Evolutionary conservation across 1,139 yeast species (phyloP).

Genomic region (Blastobotrys elegans): DNA sequence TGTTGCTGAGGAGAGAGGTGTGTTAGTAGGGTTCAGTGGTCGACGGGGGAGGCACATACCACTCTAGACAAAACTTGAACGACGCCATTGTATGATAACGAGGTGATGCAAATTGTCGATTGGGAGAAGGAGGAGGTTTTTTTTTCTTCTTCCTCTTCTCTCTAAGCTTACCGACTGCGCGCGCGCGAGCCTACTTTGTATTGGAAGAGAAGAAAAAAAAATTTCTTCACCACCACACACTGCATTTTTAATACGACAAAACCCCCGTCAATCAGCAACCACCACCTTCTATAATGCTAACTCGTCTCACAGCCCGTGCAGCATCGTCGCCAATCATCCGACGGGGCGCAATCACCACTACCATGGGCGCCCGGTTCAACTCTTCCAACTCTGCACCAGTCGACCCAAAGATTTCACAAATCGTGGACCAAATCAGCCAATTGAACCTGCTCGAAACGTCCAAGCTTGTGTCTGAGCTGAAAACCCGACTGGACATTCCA

Average conservation of each 20-base stretch:
- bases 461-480: constrained; percentile 73
- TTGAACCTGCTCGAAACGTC: constrained; percentile 90
- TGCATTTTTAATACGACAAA: too few relatives aligned
- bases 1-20: constrained; percentile 60
- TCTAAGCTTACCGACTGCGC: too few relatives aligned
- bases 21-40: constrained; percentile 11
- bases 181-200: too few relatives aligned
- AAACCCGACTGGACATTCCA: constrained; percentile 82
- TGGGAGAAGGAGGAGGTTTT: background rate
- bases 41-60: constrained; percentile 41
- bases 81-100: constrained; percentile 56
- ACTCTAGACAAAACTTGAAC: constrained; percentile 87
- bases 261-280: background rate
- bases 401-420: constrained; percentile 81
- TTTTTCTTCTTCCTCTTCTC: too few relatives aligned
- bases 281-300: constrained; percentile 10
- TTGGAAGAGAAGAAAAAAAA: constrained; percentile 1
- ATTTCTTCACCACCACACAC: constrained; percentile 4
- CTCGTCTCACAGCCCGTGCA: constrained; percentile 34
- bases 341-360: background rate
- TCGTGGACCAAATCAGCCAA: constrained; percentile 87
- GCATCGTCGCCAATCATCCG: constrained; percentile 18
- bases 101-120: background rate
- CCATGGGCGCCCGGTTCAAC: constrained; percentile 41
- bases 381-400: constrained; percentile 54